Evolutionary conservation across 306 rosid species (phyloP), one percentile per base, ranked within the genome.

Genomic region (Cicer chorassanicum): DNA sequence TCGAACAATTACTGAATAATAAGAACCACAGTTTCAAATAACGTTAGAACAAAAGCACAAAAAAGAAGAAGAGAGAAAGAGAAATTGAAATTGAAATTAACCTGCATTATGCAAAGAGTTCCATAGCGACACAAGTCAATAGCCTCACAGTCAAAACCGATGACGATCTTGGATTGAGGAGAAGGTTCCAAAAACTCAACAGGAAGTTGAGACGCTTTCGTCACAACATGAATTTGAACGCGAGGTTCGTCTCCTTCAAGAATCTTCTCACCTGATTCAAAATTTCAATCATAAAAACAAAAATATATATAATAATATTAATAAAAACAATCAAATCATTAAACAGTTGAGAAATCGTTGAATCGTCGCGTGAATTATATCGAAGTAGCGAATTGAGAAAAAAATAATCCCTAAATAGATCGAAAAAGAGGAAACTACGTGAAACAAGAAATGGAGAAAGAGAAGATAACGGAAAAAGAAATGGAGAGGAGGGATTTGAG

Each of bases 81-180:
- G n/a, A n/a, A n/a, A n/a, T n/a, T n/a, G 15, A 40, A 54, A 43
- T 6, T 6, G 8, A 78, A 63, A 48, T 50, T 75, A 57, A 90
- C 98, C 94, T 92, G 98, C 89, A 93, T 93, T 81, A 93, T 73
- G 75, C 98, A 93, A 45, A 93, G 96, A 9, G 84, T 56, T 51
- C 98, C 98, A 82, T 81, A 61, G 62, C 98, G 90, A 78, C 98
- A 93, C 36, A 93, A 86, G 85, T 90, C 93, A 68, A 84, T 97
- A 7, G 97, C 96, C 87, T 93, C 98, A 64, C 98, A 93, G 71
- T 93, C 98, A 71, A 93, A 93, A 59, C 98, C 98, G 55, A 93
- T 82, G 34, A 90, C 86, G 10, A 90, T 53, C 49, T 73, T 65
- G 67, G 72, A 63, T 16, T 83, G 86, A 24, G 93, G 81, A 6